A percentile compares a stretch with the other conserved stretches of the same genome.
Evolutionary conservation across 768 basidiomycete genomes (phyloP).

Genomic region (Serendipita sp.): DNA sequence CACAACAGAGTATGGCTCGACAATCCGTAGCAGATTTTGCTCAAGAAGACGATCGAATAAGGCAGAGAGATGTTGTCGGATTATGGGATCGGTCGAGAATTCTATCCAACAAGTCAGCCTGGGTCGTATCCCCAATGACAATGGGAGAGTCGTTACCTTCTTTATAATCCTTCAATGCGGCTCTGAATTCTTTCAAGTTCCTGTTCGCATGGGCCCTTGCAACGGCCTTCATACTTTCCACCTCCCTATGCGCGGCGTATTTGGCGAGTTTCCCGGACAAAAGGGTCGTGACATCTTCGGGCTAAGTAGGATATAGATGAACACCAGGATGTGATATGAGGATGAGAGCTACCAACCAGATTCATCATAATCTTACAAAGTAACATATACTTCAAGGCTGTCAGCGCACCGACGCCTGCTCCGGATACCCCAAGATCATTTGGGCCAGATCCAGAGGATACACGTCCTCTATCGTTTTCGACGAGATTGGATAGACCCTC

Average conservation of each 20-base stretch:
- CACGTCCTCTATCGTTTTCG: neutral
- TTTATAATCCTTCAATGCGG: conserved; percentile 71
- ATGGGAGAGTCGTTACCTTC: conserved; percentile 36
- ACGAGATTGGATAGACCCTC: conserved; percentile 42
- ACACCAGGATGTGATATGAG: neutral
- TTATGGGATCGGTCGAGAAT: conserved; percentile 87
- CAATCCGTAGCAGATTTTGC: conserved; percentile 87
- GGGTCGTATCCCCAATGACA: too few species aligned
- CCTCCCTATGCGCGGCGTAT: conserved; percentile 74
- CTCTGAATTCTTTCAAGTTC: conserved; percentile 80
- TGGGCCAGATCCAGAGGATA: neutral
- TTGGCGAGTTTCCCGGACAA: conserved; percentile 80
- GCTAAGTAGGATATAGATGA: conserved; percentile 32
- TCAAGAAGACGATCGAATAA: conserved; percentile 93
- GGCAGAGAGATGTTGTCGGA: conserved; percentile 84
- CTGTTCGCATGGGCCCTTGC: conserved; percentile 88
- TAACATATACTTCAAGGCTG: conserved; percentile 93
- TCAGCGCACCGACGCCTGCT: conserved; percentile 36
- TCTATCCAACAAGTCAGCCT: conserved; percentile 35
- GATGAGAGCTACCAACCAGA: conserved; percentile 37
- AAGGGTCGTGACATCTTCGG: conserved; percentile 84
- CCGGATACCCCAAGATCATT: neutral
- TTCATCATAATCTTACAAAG: conserved; percentile 98
- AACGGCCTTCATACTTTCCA: conserved; percentile 91
- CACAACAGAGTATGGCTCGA: conserved; percentile 89